A percentile compares a stretch with the other conserved stretches of the same genome.
Evolutionary conservation across 192 early-diverging fungal species (phyloP).

Genomic region (Entomortierella chlamydospora): DNA sequence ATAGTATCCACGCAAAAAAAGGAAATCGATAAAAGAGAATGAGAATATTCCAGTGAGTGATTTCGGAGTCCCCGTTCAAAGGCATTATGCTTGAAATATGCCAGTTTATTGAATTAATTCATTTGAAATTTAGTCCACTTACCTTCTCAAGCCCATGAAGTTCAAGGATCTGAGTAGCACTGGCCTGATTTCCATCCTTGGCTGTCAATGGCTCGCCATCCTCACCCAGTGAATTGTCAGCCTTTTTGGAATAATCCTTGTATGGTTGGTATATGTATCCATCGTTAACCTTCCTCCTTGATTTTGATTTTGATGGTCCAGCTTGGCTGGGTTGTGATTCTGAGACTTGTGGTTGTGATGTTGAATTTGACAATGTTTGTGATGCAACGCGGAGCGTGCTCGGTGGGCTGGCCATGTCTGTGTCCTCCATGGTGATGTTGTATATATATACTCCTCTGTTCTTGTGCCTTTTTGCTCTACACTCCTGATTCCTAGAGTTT

Average conservation of each 20-base stretch:
- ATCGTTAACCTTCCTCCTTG: constrained; percentile 14
- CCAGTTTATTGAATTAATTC: neutral
- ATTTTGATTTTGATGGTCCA: constrained; percentile 1
- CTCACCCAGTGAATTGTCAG: neutral
- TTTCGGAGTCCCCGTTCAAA: too few relatives aligned
- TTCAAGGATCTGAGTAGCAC: constrained; percentile 43
- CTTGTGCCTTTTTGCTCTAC: too few relatives aligned
- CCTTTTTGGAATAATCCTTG: neutral
- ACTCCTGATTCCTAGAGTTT: too few relatives aligned
- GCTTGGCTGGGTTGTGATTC: neutral
- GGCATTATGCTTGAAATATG: too few relatives aligned
- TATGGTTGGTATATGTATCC: constrained; percentile 54
- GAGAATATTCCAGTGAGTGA: too few relatives aligned
- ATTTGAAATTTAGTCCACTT: neutral
- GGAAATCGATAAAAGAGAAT: too few relatives aligned
- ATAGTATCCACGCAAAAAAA: neutral
- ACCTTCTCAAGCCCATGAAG: constrained; percentile 45
- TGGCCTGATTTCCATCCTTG: constrained; percentile 13
- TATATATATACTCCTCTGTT: neutral
- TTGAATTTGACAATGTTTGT: neutral
- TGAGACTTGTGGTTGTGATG: neutral
- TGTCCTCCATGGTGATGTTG: constrained; percentile 17
- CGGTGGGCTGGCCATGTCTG: constrained; percentile 50
- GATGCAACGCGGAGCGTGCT: constrained; percentile 10
- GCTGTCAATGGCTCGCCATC: neutral